Evolutionary conservation across 371 early-diverging fungal genomes (phyloP).

Genomic region (Smittium culicis): DNA sequence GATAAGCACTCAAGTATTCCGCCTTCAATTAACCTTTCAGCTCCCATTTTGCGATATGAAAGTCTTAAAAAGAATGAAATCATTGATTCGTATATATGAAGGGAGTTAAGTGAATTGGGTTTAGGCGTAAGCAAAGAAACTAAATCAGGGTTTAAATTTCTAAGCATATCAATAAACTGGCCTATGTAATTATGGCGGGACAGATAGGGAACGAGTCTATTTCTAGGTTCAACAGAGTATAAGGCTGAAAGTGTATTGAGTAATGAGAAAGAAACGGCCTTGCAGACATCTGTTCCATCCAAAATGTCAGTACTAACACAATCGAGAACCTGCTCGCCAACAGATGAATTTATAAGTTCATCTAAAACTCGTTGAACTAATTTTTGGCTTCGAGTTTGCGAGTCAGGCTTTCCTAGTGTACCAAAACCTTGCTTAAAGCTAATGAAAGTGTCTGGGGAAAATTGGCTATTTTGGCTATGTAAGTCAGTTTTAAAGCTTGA

Average conservation of each 20-base stretch:
- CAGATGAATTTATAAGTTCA: constrained; percentile 21
- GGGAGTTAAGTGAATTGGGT: constrained; percentile 37
- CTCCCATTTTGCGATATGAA: constrained; percentile 56
- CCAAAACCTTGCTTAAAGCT: not conserved
- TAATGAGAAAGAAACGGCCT: constrained; percentile 65
- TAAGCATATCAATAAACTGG: constrained; percentile 44
- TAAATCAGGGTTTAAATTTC: constrained; percentile 49
- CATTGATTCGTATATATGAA: constrained; percentile 69
- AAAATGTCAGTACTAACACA: constrained; percentile 64
- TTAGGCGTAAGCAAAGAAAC: constrained; percentile 40
- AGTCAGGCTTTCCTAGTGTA: constrained; percentile 10
- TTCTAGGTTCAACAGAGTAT: constrained; percentile 33
- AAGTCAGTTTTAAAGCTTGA: not conserved
- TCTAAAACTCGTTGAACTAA: constrained; percentile 20
- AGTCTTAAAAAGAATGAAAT: constrained; percentile 66
- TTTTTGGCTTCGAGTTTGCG: constrained; percentile 15
- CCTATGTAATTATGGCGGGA: constrained; percentile 50
- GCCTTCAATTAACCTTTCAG: constrained; percentile 53
- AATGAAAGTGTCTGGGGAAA: not conserved
- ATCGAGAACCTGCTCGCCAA: constrained; percentile 54
- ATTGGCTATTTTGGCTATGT: not conserved
- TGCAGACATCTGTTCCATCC: constrained; percentile 64
- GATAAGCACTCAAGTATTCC: constrained; percentile 64
- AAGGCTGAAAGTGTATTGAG: constrained; percentile 53
- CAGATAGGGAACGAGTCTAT: constrained; percentile 46